Evolutionary conservation across 441 rosid genomes (phyloP).

Genomic region (Macaranga tanarius): DNA sequence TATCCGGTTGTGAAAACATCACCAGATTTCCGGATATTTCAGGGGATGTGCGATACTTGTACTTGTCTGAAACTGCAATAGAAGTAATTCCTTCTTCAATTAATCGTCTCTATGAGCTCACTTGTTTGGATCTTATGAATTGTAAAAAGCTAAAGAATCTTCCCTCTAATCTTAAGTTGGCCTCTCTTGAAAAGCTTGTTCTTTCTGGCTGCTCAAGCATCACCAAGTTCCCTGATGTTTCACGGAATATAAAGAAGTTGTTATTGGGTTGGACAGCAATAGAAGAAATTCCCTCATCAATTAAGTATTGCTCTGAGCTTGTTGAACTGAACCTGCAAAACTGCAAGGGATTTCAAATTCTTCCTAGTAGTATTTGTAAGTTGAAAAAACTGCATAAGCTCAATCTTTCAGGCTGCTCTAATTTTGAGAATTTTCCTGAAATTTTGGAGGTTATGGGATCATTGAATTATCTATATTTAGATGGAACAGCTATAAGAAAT

Average conservation of each 20-base stretch:
- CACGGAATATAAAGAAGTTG: conserved; percentile 20
- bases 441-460: background rate
- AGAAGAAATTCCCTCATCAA: conserved; percentile 12
- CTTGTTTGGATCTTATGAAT: background rate
- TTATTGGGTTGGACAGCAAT: conserved; percentile 17
- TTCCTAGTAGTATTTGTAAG: conserved; percentile 24
- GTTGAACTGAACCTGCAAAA: background rate
- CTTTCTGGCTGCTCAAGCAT: conserved; percentile 28
- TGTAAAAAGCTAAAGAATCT: conserved; percentile 11
- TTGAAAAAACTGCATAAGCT: conserved; percentile 20
- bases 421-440: background rate
- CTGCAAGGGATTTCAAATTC: background rate
- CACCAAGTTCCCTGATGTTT: conserved; percentile 30
- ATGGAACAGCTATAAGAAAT: background rate
- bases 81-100: conserved; percentile 20
- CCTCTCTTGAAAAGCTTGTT: conserved; percentile 22
- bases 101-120: background rate
- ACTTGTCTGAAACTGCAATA: conserved; percentile 10
- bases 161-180: background rate
- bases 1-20: conserved; percentile 25
- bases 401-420: conserved; percentile 16
- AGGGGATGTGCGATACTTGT: background rate
- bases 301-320: background rate
- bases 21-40: conserved; percentile 23
- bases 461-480: conserved; percentile 4